Evolutionary conservation across 1,284 basidiomycete species (phyloP), one percentile per base, ranked within the genome.

Genomic region (Pseudozyma hubeiensis): DNA sequence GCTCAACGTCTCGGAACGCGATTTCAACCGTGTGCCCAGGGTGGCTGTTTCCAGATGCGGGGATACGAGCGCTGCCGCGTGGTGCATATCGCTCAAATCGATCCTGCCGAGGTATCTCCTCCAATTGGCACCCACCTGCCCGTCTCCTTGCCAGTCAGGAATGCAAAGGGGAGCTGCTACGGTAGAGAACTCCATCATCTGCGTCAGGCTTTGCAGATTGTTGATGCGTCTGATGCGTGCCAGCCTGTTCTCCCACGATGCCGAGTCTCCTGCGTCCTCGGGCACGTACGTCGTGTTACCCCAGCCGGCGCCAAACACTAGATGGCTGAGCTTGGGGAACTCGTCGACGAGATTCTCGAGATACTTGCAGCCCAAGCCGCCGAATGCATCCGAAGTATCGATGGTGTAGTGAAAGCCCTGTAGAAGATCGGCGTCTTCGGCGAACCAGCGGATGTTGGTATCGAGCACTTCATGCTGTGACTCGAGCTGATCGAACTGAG

Each of bases 31-130:
- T 64, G 71, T 48, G 1, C 65, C 61, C 19, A 83, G 50, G n/a
- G 81, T 83, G 5, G 81, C 76, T 16, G 81, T 80, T 43, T 83
- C 81, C 39, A 79, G 55, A 41, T 80, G 75, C 2, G 80, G 64
- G 7, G 79, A 64, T 2, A 82, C 39, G 16, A 83, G 60, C 2
- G 80, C 80, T 33, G 73, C 65, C 0, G 65, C 61, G 17, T 82
- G 73, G 49, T 75, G 70, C 69, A 77, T 63, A 30, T 77, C 66
- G 24, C 34, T 24, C 17, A 69, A 41, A 54, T 77, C 53, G 31
- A 72, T 44, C 7, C 70, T 48, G 0, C 51, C 64, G 0, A 77
- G 39, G 30, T 53, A 46, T 4, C 45, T 41, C 3, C 46, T 51
- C 72, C 71, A 75, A 10, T 65, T 50, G 0, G 41, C 48, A 2